Base-by-base conservation (phyloP, 1,284 basidiomycete genomes). In the Somion occarium region DNA sequence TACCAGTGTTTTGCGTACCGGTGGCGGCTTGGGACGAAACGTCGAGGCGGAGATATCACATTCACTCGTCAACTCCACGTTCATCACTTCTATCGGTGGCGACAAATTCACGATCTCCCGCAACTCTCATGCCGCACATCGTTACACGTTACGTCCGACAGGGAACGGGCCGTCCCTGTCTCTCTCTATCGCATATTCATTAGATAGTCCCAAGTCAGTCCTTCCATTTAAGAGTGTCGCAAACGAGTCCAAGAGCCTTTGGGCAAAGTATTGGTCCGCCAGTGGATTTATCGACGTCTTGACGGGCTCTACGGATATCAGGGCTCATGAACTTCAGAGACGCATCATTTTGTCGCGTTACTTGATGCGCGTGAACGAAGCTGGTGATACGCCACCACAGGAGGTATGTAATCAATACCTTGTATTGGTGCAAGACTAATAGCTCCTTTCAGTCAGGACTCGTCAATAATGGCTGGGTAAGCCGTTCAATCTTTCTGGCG, bases 391-490 rank as follows among this genome's bases (percentile, higher is more conserved):
- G 15, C 79, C 80, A 2, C 78, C 80, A 1, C 81, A 83, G 57
- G 80, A 83, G 69, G 79, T 80, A 52, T 46, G 71, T 63, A 2
- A 38, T n/a, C 37, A 44, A n/a, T 37, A 34, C 43, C 25, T 27
- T 23, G 9, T 5, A 41, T 15, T n/a, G 34, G n/a, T 11, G 34
- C 34, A 37, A 37, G 11, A n/a, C 34, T 47, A 12, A 47, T 5
- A 34, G 5, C n/a, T 13, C 18, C 11, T 18, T 22, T 0, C 53
- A 79, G 80, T 80, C 78, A 3, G 80, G 80, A 5, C 62, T 82
- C 12, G 77, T 78, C 1, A 80, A 82, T 59, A 72, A 79, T 53
- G 80, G 80, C 19, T 82, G 79, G 79, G 78, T 79, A 43, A 67
- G 78, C 7, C 15, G 15, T 34, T 45, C n/a, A n/a, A n/a, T n/a